Evolutionary conservation across 2,329 filamentous ascomycete genomes (phyloP).

Genomic region (Pseudogymnoascus sp.): DNA sequence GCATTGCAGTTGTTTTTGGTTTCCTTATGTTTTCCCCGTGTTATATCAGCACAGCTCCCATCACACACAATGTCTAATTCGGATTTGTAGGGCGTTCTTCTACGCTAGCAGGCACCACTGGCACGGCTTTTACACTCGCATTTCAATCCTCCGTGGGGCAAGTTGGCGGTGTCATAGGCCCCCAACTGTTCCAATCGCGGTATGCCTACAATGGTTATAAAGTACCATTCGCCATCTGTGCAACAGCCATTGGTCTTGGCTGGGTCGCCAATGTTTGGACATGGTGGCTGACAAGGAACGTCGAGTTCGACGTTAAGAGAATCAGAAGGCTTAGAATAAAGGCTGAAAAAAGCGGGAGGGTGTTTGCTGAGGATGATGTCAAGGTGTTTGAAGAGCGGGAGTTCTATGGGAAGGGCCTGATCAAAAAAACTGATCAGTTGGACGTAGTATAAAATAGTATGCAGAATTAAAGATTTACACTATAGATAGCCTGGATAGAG

Average conservation of each 20-base stretch:
- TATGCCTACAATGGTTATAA: constrained; percentile 38
- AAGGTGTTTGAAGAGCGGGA: constrained; percentile 22
- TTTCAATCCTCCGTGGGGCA: constrained; percentile 39
- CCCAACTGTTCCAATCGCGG: constrained; percentile 37
- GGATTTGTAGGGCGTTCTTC: constrained; percentile 32
- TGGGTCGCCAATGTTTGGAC: constrained; percentile 35
- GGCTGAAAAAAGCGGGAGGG: constrained; percentile 23
- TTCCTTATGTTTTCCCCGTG: neutral
- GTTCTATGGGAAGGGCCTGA: constrained; percentile 16
- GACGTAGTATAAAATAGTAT: neutral
- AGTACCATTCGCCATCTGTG: constrained; percentile 33
- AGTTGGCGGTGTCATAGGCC: constrained; percentile 40
- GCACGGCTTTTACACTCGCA: constrained; percentile 39
- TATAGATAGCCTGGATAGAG: neutral
- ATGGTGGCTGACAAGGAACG: constrained; percentile 37
- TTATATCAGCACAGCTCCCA: neutral
- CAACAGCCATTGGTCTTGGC: constrained; percentile 30
- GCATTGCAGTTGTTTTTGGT: no score
- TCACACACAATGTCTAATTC: neutral
- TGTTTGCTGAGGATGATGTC: constrained; percentile 28
- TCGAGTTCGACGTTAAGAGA: constrained; percentile 34
- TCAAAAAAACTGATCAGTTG: neutral
- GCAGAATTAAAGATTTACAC: neutral
- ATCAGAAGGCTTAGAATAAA: constrained; percentile 27
- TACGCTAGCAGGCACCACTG: constrained; percentile 36